Conservation (phyloP, 2,329 filamentous ascomycete genomes). For the Neonectria neomacrospora region DNA sequence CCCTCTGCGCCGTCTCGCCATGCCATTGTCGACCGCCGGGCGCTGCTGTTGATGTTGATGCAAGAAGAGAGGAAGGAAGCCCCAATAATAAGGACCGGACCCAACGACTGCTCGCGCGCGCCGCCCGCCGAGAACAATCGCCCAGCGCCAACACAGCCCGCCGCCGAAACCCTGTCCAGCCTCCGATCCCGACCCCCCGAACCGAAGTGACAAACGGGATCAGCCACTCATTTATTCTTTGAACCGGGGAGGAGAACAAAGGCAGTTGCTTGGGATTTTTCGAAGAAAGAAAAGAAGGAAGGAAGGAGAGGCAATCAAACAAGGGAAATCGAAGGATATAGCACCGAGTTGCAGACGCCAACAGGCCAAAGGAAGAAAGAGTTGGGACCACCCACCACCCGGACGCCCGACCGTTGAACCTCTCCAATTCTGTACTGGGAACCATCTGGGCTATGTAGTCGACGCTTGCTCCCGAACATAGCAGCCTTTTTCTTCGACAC, state of each 20-base stretch:
- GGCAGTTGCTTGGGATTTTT: constrained; percentile 8
- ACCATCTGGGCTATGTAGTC: constrained; percentile 21
- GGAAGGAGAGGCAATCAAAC: neutral
- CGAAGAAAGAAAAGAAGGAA: neutral
- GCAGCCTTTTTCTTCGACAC: constrained; percentile 8
- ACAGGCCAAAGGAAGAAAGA: constrained; percentile 5
- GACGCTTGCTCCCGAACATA: neutral
- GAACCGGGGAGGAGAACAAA: constrained; percentile 12
- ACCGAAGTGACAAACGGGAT: constrained; percentile 27
- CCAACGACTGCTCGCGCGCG: constrained; percentile 9
- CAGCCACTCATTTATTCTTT: constrained; percentile 31
- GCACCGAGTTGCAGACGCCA: neutral
- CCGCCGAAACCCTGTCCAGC: constrained; percentile 33
- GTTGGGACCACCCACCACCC: constrained; percentile 2
- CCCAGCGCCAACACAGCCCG: constrained; percentile 30
- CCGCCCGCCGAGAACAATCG: constrained; percentile 22
- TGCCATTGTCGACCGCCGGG: constrained; percentile 43
- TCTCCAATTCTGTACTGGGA: constrained; percentile 8
- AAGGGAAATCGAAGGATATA: constrained; percentile 5
- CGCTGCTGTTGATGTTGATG: constrained; percentile 30
- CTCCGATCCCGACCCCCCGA: constrained; percentile 27
- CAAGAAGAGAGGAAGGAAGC: constrained; percentile 11
- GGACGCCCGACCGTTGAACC: constrained; percentile 5
- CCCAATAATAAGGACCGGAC: constrained; percentile 22
- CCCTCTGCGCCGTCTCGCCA: constrained; percentile 41